These are phyloP conservation scores for Solanum arcanum DNA, from an alignment of 257 asterid species.

Conservation along the genomic window DNA sequence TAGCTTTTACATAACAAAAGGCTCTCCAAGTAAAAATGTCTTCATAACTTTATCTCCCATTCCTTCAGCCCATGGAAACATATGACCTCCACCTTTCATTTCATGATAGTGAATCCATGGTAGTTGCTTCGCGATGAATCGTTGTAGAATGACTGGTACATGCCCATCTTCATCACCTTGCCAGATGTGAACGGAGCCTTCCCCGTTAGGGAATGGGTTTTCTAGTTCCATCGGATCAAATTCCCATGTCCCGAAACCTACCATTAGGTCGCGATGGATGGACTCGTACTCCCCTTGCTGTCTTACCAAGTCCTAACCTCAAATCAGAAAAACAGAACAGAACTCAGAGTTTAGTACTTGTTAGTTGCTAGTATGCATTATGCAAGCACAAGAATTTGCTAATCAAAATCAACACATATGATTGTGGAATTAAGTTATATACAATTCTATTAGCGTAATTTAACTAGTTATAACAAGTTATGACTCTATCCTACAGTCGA, in stretches of 20 bases:
- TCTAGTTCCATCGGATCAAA: conserved; percentile 61
- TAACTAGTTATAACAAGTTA: neutral
- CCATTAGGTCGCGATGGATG: conserved; percentile 51
- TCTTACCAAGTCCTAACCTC: conserved; percentile 28
- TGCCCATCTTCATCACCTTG: conserved; percentile 70
- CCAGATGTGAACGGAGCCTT: conserved; percentile 69
- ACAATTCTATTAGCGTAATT: neutral
- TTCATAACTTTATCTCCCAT: conserved; percentile 45
- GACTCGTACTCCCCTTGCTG: conserved; percentile 79
- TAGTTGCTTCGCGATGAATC: conserved; percentile 39
- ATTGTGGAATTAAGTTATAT: neutral
- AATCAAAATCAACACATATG: neutral
- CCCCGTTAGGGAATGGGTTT: conserved; percentile 46
- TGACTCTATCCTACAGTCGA: neutral
- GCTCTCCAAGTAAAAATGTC: conserved; percentile 36
- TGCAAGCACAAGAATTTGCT: neutral
- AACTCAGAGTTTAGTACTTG: neutral
- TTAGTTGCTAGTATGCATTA: neutral
- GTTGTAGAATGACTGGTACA: conserved; percentile 56
- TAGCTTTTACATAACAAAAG: neutral
- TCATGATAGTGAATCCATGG: conserved; percentile 89
- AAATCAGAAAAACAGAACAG: neutral
- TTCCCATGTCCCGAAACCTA: conserved; percentile 83
- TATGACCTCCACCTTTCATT: conserved; percentile 61
- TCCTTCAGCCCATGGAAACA: conserved; percentile 53